Conservation (phyloP, 176 grass and related monocot genomes). For the Bromus sterilis region DNA sequence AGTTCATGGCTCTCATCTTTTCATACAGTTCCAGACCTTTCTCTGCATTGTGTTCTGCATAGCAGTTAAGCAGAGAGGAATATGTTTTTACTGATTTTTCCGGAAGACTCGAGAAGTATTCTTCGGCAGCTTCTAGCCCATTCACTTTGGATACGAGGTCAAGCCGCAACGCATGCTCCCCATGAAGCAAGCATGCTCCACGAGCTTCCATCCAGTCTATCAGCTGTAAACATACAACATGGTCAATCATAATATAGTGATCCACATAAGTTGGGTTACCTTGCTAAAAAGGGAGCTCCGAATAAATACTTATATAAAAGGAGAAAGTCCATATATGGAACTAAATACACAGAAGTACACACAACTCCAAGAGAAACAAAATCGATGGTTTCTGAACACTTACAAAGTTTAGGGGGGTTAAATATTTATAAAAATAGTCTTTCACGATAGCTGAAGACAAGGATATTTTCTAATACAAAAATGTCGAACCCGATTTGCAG, state of each 20-base stretch:
- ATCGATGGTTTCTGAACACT: not conserved
- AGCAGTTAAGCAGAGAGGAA: conserved; percentile 34
- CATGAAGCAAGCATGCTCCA: conserved; percentile 8
- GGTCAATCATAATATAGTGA: not conserved
- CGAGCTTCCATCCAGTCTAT: conserved; percentile 52
- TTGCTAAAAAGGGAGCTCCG: not conserved
- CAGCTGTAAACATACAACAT: conserved; percentile 18
- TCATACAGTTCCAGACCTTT: conserved; percentile 36
- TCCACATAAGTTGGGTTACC: not conserved
- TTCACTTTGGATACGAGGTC: conserved; percentile 35
- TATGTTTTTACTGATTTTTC: conserved; percentile 31
- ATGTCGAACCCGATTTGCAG: not conserved
- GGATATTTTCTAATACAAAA: not conserved
- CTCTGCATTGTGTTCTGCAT: conserved; percentile 14
- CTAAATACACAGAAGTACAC: not conserved
- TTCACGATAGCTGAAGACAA: no score
- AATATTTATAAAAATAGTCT: no score
- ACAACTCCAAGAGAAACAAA: not conserved
- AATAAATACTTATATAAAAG: not conserved
- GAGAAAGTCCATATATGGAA: not conserved
- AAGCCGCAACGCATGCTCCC: conserved; percentile 35
- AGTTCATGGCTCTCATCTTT: conserved; percentile 30
- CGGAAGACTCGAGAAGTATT: conserved; percentile 48
- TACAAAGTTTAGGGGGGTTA: not conserved
- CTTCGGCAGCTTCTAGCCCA: conserved; percentile 39